Evolutionary conservation across 2,329 filamentous ascomycete genomes (phyloP), one percentile per base, ranked within the genome.

Genomic region (Arthrobotrys megalospora): DNA sequence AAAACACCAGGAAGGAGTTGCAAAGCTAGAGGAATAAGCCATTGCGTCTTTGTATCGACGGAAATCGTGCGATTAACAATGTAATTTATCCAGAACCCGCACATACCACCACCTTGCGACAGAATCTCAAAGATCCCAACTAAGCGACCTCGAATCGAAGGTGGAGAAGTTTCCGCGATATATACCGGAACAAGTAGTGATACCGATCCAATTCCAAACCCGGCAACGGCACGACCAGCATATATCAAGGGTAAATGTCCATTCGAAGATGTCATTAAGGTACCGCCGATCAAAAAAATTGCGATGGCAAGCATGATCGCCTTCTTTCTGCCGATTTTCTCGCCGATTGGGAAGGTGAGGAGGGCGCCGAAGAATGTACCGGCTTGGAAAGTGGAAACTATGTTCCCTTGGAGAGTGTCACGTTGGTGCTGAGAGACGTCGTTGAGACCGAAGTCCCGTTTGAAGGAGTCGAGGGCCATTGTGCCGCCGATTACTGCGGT

Each of bases 401-500:
- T 85, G 80, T 85, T 85, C 4, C 80, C 80, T 34, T 80, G 71
- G 84, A 90, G 88, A 1, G 84, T 82, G 1, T 83, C 85, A 14
- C 48, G 72, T 19, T 65, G 47, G n/a, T 66, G 65, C 36, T 70
- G 72, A 8, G 65, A 55, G 47, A 65, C 41, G 14, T 38, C 28
- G 21, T 66, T 60, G 81, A 94, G 91, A 12, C 86, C 81, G 83
- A 95, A 95, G 82, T 94, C 92, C 0, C 86, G 82, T 52, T 86
- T 86, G 84, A 94, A 94, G 0, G 91, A 91, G 0, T 88, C 86
- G 34, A 95, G 86, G 1, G 91, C 89, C 36, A 94, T 85, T 0
- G 92, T 94, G 0, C 91, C 92, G 79, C 91, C 92, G 81, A 94
- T 94, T 84, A 94, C 94, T 80, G 92, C 90, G 64, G 89, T 91